phyloP scores from a whole-genome alignment of 805 yeast species.

The Lipomyces sp. region DNA sequence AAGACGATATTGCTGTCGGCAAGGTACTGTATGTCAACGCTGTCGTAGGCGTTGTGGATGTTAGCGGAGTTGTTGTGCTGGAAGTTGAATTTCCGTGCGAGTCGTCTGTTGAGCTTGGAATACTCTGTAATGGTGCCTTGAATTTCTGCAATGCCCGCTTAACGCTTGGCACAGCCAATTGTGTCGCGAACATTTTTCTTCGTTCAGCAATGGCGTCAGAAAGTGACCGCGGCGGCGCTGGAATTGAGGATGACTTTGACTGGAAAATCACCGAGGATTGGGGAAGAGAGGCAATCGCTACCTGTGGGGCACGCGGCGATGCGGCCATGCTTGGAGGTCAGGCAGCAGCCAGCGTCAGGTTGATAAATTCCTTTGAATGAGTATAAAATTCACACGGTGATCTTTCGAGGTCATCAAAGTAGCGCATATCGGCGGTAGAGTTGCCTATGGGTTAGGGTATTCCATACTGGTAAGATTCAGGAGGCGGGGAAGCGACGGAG shows the following conservation, averaged over 20 bases:
- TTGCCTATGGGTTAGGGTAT: too few relatives aligned
- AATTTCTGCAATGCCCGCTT: background rate
- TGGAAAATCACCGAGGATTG: background rate
- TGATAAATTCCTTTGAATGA: background rate
- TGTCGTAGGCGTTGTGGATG: background rate
- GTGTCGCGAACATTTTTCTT: background rate
- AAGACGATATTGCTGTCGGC: background rate
- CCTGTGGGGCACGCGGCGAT: background rate
- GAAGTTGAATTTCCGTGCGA: background rate
- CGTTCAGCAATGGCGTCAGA: conserved; percentile 1
- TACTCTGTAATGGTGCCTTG: background rate
- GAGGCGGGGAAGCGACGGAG: too few relatives aligned
- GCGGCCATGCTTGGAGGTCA: background rate
- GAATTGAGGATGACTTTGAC: background rate
- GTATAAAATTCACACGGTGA: background rate
- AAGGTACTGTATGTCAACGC: background rate
- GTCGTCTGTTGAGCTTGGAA: background rate
- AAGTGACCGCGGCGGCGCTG: background rate
- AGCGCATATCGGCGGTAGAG: background rate
- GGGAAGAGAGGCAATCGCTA: background rate
- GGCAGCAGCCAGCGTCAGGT: background rate
- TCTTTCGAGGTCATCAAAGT: background rate
- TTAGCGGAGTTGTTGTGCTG: background rate
- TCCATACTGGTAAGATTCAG: too few relatives aligned
- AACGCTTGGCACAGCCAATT: background rate